Percentiles rank a stretch among this genome's conserved stretches.
phyloP scores from a whole-genome alignment of 1,284 basidiomycete genomes.

The Marasmius sp. region DNA sequence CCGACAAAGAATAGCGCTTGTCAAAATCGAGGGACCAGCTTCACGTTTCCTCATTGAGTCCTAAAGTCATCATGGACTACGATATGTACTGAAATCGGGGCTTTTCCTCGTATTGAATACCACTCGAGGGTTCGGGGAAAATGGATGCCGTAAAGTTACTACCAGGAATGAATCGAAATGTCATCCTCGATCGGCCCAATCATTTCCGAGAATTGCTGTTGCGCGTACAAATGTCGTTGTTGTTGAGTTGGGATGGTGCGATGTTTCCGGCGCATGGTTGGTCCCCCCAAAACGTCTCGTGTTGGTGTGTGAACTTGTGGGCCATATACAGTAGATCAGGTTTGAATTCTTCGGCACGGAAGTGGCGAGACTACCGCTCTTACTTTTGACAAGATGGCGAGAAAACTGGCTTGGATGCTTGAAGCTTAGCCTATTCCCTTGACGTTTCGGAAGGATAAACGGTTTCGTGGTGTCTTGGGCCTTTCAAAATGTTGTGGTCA shows the following conservation, averaged over 20 bases:
- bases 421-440: too few relatives aligned
- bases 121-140: too few relatives aligned
- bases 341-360: background rate
- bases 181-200: background rate
- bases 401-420: background rate
- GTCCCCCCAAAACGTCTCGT: background rate
- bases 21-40: too few relatives aligned
- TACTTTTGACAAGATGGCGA: background rate
- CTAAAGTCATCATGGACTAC: too few relatives aligned
- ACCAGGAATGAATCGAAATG: background rate
- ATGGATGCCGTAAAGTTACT: background rate
- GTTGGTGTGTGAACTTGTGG: background rate
- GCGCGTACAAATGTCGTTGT: background rate
- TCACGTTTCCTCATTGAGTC: too few relatives aligned
- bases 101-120: too few relatives aligned
- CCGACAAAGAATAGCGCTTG: too few relatives aligned
- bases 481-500: too few relatives aligned
- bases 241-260: background rate
- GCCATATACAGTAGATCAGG: background rate
- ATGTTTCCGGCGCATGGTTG: background rate
- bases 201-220: background rate
- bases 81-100: too few relatives aligned
- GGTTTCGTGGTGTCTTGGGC: too few relatives aligned
- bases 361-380: background rate
- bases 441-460: too few relatives aligned